Evolutionary conservation across 176 grass and related monocot species (phyloP), one percentile per base, ranked within the genome.

Genomic region (Calamus simplicifolius): DNA sequence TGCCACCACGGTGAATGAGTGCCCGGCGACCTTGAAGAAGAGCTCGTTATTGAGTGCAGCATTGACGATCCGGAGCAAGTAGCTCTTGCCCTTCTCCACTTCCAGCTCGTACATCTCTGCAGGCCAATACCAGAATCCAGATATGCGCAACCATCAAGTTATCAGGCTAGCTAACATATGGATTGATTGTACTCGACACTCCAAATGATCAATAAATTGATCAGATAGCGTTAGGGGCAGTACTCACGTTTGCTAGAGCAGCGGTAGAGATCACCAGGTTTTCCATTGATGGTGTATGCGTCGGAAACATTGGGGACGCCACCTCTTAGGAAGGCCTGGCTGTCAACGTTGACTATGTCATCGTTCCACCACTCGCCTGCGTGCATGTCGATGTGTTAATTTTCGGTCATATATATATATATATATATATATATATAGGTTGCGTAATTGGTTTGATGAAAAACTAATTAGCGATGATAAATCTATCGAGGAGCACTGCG

Each of bases 21-120:
- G 86, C n/a, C 52, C 57, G 7, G 77, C 86, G 1, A 89, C 72
- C 70, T 85, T 89, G 70, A 85, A 89, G 77, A 89, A 89, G 65
- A 89, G 74, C 57, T 81, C 60, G 56, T 75, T 71, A 18, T 68
- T 77, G 30, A 89, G 74, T 48, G 86, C 86, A 15, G 86, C 86
- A 57, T 85, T 89, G 61, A 89, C 65, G 48, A 81, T 74, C 50
- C 86, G 81, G 29, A 89, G 69, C 25, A 89, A 58, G 67, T 85
- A 85, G 12, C 60, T 85, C 29, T 69, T 12, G 43, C 71, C 75
- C 27, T 29, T 30, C n/a, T 53, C 30, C 16, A 89, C 74, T 5
- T 19, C 31, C 13, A 89, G 59, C 35, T 30, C 48, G 51, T 82
- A 58, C 21, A 52, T 63, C 15, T 69, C 48, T 79, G 35, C 10